Conservation (phyloP, 331 rosid species). For the Acacia concinna region DNA sequence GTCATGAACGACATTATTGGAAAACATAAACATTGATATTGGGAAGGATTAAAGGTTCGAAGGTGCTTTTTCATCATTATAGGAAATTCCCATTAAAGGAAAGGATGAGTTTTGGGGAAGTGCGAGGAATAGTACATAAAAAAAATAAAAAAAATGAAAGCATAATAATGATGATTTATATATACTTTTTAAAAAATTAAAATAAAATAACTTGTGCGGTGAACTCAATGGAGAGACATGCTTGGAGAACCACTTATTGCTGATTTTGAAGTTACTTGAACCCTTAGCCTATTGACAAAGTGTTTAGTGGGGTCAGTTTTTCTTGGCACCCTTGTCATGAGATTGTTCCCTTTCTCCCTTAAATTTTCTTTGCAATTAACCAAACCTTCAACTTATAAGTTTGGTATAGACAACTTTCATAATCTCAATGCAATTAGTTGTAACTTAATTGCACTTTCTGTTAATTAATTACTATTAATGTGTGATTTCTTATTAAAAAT, state of each 20-base stretch:
- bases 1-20: neutral
- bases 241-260: neutral
- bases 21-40: neutral
- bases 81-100: neutral
- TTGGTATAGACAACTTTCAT: neutral
- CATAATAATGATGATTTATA: neutral
- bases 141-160: neutral
- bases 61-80: neutral
- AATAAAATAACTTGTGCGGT: neutral
- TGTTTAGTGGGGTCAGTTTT: neutral
- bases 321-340: slow-evolving; percentile 16
- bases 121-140: neutral
- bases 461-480: too few species aligned
- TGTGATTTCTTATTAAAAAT: too few species aligned
- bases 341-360: slow-evolving; percentile 23
- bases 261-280: neutral
- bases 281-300: neutral
- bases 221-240: slow-evolving; percentile 10
- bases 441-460: too few species aligned
- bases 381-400: neutral
- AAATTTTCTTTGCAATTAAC: neutral
- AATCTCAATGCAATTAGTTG: neutral
- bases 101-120: neutral
- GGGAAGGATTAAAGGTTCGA: neutral
- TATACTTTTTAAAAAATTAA: slow-evolving; percentile 9